Conservation (phyloP, 768 basidiomycete species). For the Tephrocybe rancida region DNA sequence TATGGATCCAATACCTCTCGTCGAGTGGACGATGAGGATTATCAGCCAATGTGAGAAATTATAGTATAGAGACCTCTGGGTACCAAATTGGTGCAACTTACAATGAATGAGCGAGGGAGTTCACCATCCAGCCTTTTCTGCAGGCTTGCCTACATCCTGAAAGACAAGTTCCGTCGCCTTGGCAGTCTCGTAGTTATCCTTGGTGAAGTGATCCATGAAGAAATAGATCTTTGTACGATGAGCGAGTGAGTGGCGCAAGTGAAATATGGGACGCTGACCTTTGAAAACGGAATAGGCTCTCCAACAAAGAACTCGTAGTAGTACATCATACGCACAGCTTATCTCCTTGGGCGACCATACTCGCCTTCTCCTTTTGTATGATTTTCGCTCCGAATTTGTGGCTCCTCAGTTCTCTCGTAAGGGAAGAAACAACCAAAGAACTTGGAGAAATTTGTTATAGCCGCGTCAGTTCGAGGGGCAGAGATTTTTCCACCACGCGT, state of each 20-base stretch:
- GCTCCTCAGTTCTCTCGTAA: slow-evolving; percentile 12
- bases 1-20: slow-evolving; percentile 13
- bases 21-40: slow-evolving; percentile 12
- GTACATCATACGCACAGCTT: slow-evolving; percentile 8
- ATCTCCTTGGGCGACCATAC: neutral
- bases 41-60: too few species aligned
- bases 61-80: too few species aligned
- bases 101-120: slow-evolving; percentile 1
- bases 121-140: slow-evolving; percentile 16
- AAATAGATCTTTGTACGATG: slow-evolving; percentile 10
- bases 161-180: slow-evolving; percentile 13
- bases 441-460: slow-evolving; percentile 15
- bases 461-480: slow-evolving; percentile 12
- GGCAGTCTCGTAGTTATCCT: slow-evolving; percentile 6
- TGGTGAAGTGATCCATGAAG: slow-evolving; percentile 12
- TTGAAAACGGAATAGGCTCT: neutral
- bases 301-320: slow-evolving; percentile 15
- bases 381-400: slow-evolving; percentile 7
- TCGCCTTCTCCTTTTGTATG: slow-evolving; percentile 8
- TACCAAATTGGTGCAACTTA: too few species aligned
- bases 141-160: slow-evolving; percentile 15
- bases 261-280: neutral
- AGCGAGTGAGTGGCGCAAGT: neutral
- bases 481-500: slow-evolving; percentile 15
- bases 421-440: slow-evolving; percentile 18